Percentiles rank a stretch among this genome's conserved stretches.
phyloP scores from a whole-genome alignment of 805 yeast genomes.

The Naumovozyma castellii region DNA sequence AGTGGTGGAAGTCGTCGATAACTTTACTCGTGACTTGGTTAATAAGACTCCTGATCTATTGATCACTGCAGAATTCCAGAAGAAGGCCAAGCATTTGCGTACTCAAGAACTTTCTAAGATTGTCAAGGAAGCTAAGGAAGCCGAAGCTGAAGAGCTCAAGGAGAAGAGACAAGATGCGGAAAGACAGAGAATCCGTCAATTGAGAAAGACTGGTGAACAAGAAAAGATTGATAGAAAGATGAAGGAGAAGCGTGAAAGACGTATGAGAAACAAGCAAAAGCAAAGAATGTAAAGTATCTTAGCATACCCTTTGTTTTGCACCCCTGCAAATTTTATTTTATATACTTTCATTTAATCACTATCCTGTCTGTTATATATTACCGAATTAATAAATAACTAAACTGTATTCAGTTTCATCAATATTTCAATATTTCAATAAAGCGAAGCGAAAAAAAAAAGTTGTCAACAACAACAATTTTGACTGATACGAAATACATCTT shows the following conservation, averaged over 20 bases:
- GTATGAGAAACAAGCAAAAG: conserved; percentile 55
- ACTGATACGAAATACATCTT: too few species aligned
- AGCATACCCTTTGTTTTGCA: neutral
- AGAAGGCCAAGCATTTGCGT: conserved; percentile 71
- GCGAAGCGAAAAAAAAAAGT: neutral
- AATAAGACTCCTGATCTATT: conserved; percentile 37
- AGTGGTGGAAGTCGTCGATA: conserved; percentile 51
- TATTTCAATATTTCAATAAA: neutral
- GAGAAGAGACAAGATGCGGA: conserved; percentile 63
- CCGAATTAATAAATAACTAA: too few species aligned
- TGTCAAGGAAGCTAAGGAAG: conserved; percentile 55
- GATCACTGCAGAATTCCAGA: conserved; percentile 65
- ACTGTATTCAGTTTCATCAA: too few species aligned
- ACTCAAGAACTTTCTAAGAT: conserved; percentile 62
- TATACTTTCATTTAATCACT: neutral
- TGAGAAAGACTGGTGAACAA: conserved; percentile 61
- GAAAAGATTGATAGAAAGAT: conserved; percentile 70
- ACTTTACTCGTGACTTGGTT: conserved; percentile 33
- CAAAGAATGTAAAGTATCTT: conserved; percentile 26
- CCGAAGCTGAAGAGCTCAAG: conserved; percentile 57
- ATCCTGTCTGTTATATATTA: too few species aligned
- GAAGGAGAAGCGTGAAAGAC: conserved; percentile 72
- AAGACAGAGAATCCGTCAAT: conserved; percentile 51
- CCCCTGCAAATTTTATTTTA: neutral
- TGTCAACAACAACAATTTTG: too few species aligned